Evolutionary conservation across 164 flowering plant species (phyloP).

Genomic region (Vitis riparia): DNA sequence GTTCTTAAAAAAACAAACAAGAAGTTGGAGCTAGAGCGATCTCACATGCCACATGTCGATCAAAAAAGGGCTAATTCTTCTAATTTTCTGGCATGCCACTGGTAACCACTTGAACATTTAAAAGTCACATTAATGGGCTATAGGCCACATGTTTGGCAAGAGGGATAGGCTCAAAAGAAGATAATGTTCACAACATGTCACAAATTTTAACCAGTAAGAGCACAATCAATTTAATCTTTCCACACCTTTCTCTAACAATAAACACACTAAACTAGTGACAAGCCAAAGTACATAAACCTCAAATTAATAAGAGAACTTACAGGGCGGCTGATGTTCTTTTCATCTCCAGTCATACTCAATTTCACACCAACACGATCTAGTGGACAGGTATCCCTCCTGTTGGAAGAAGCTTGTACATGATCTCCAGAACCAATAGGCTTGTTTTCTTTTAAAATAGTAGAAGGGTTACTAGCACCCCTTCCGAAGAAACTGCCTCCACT

Average conservation of each 20-base stretch:
- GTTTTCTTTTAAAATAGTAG: slow-evolving; percentile 49
- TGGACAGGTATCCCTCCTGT: slow-evolving; percentile 46
- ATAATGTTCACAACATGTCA: background rate
- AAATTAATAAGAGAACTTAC: slow-evolving; percentile 48
- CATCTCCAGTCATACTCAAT: slow-evolving; percentile 43
- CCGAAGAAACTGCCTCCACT: slow-evolving; percentile 77
- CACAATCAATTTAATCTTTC: background rate
- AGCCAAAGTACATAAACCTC: background rate
- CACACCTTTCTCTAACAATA: background rate
- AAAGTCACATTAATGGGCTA: background rate
- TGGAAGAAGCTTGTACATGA: slow-evolving; percentile 40
- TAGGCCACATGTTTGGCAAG: background rate
- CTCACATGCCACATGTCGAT: background rate
- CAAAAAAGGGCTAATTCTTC: background rate
- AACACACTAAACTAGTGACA: background rate
- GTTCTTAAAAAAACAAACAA: too few relatives aligned
- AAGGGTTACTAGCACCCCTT: slow-evolving; percentile 36
- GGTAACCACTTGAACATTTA: background rate
- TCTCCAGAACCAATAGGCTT: slow-evolving; percentile 49
- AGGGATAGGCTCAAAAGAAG: background rate
- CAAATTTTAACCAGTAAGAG: background rate
- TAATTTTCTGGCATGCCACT: background rate
- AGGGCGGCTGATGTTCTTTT: slow-evolving; percentile 41
- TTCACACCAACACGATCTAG: slow-evolving; percentile 44
- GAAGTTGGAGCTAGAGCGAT: too few relatives aligned